Conservation (phyloP, 2,329 filamentous ascomycete genomes). For the Cordyceps cicadae region DNA sequence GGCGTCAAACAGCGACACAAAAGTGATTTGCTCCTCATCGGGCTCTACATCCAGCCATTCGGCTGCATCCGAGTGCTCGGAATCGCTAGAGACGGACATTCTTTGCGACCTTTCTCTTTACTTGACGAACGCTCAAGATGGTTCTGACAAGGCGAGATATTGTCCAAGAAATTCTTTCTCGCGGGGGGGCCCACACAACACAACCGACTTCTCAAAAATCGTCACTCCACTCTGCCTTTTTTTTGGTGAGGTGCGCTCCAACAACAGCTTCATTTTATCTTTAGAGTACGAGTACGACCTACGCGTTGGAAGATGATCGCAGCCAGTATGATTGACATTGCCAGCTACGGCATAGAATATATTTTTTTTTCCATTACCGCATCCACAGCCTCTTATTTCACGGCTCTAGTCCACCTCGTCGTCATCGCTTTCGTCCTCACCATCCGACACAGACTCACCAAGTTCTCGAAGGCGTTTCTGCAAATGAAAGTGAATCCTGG, state of each 20-base stretch:
- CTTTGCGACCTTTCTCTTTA: slow-evolving; percentile 4
- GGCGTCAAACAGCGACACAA: slow-evolving; percentile 62
- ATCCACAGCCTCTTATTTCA: slow-evolving; percentile 13
- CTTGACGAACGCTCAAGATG: neutral
- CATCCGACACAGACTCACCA: slow-evolving; percentile 66
- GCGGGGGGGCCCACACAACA: slow-evolving; percentile 4
- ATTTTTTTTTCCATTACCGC: neutral
- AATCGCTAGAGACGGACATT: slow-evolving; percentile 23
- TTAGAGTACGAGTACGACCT: neutral
- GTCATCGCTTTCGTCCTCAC: slow-evolving; percentile 55
- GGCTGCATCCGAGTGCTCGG: slow-evolving; percentile 31
- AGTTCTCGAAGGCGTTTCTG: slow-evolving; percentile 54
- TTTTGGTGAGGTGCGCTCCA: neutral
- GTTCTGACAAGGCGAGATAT: neutral
- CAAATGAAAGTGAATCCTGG: neutral
- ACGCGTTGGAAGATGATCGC: neutral
- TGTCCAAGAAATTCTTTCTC: neutral
- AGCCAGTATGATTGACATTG: too few species aligned
- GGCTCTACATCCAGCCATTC: slow-evolving; percentile 50
- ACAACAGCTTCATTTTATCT: neutral
- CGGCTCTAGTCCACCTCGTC: slow-evolving; percentile 40
- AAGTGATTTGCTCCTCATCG: slow-evolving; percentile 52
- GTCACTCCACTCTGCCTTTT: slow-evolving; percentile 11
- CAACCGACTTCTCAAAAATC: neutral
- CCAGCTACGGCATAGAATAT: neutral